phyloP scores from a whole-genome alignment of 1,284 basidiomycete species.

The Tilletia walkeri region DNA sequence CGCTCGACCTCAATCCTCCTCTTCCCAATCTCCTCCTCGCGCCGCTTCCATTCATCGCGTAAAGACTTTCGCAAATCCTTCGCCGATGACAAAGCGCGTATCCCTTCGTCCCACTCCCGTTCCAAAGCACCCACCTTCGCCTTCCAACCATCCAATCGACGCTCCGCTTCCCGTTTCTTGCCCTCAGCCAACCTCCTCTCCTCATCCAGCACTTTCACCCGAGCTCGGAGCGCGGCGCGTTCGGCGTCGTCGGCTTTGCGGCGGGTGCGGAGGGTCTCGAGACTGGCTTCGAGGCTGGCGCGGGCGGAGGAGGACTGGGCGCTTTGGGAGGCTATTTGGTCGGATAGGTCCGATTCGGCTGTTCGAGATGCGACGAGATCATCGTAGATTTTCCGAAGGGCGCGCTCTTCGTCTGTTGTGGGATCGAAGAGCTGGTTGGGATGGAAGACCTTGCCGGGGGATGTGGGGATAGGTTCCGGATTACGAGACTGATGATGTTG shows the following conservation, averaged over 20 bases:
- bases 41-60: conserved; percentile 16
- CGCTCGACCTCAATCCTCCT: not conserved
- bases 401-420: conserved; percentile 16
- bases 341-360: conserved; percentile 62
- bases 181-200: conserved; percentile 77
- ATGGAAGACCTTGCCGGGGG: conserved; percentile 28
- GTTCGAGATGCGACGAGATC: not conserved
- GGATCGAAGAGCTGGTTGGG: conserved; percentile 11
- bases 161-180: conserved; percentile 77
- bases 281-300: conserved; percentile 66
- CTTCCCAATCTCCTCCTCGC: conserved; percentile 2
- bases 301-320: conserved; percentile 62
- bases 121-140: conserved; percentile 57
- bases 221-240: conserved; percentile 73
- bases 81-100: conserved; percentile 12
- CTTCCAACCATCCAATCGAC: conserved; percentile 72
- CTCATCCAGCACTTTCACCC: conserved; percentile 82
- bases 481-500: not conserved
- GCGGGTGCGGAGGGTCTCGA: conserved; percentile 71
- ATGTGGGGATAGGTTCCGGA: conserved; percentile 1
- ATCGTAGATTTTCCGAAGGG: conserved; percentile 23
- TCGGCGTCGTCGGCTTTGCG: conserved; percentile 80
- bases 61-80: conserved; percentile 8
- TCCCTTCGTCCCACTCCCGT: not conserved
- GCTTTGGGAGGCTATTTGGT: conserved; percentile 70